Percentiles rank a stretch among this genome's conserved stretches.
Evolutionary conservation across 345 rosid genomes (phyloP).

Genomic region (Arabidopsis arenosa): DNA sequence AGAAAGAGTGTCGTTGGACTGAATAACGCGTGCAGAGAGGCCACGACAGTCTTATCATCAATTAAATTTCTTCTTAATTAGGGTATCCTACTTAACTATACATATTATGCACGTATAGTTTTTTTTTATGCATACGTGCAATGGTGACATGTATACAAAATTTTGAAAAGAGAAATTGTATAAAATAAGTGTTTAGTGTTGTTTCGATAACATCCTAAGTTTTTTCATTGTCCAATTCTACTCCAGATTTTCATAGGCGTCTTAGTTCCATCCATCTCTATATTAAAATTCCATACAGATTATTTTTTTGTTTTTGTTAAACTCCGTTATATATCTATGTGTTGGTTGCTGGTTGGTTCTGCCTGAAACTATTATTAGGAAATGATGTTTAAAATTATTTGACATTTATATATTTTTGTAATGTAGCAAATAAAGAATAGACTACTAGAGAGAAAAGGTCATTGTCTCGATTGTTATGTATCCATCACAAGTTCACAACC

Average conservation of each 20-base stretch:
- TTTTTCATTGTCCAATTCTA: slow-evolving; percentile 22
- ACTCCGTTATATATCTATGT: neutral
- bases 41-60: slow-evolving; percentile 18
- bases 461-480: slow-evolving; percentile 39
- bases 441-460: slow-evolving; percentile 20
- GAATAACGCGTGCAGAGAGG: slow-evolving; percentile 29
- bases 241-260: slow-evolving; percentile 4
- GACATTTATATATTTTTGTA: slow-evolving; percentile 39
- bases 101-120: neutral
- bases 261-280: neutral
- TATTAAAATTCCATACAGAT: neutral
- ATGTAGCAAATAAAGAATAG: slow-evolving; percentile 35
- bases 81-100: neutral
- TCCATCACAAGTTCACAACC: slow-evolving; percentile 11
- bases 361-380: slow-evolving; percentile 28
- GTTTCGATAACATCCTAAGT: slow-evolving; percentile 22
- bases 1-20: neutral
- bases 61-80: neutral
- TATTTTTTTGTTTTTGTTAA: neutral
- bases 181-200: neutral
- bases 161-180: neutral
- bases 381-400: slow-evolving; percentile 28
- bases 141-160: neutral
- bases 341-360: slow-evolving; percentile 8
- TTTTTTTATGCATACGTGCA: slow-evolving; percentile 2